These are phyloP conservation scores for Lodderomyces pseudojiufengensis DNA, from an alignment of 1,139 yeast genomes.

Conservation along the genomic window DNA sequence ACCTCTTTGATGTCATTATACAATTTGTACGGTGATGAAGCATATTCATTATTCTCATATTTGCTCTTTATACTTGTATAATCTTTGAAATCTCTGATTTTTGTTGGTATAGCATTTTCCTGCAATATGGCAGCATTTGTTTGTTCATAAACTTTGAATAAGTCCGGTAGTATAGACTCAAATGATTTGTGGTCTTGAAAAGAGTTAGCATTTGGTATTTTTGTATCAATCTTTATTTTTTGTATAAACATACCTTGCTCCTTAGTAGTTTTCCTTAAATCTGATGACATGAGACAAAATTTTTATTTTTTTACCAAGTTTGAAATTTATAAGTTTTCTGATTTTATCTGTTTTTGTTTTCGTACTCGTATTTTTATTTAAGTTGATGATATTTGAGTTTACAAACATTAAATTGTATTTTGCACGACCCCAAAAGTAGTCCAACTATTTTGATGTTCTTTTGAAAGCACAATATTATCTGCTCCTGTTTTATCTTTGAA, in stretches of 20 bases:
- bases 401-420: too few species aligned
- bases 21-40: conserved; percentile 44
- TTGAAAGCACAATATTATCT: neutral
- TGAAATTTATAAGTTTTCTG: too few species aligned
- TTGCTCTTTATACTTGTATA: conserved; percentile 22
- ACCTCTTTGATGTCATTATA: conserved; percentile 76
- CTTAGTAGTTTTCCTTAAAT: neutral
- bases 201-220: too few species aligned
- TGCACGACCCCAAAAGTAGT: conserved; percentile 2
- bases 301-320: conserved; percentile 1
- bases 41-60: conserved; percentile 30
- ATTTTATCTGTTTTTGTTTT: conserved; percentile 1
- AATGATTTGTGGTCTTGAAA: conserved; percentile 5
- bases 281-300: neutral
- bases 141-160: conserved; percentile 26
- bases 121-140: conserved; percentile 38
- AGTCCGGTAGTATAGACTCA: conserved; percentile 15
- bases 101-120: conserved; percentile 37
- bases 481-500: neutral
- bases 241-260: too few species aligned
- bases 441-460: conserved; percentile 2
- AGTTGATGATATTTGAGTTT: neutral
- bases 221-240: too few species aligned
- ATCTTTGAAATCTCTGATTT: conserved; percentile 18
- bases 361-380: neutral